Conservation (phyloP, 1,284 basidiomycete genomes). For the Microbotryum silenes-acaulis region DNA sequence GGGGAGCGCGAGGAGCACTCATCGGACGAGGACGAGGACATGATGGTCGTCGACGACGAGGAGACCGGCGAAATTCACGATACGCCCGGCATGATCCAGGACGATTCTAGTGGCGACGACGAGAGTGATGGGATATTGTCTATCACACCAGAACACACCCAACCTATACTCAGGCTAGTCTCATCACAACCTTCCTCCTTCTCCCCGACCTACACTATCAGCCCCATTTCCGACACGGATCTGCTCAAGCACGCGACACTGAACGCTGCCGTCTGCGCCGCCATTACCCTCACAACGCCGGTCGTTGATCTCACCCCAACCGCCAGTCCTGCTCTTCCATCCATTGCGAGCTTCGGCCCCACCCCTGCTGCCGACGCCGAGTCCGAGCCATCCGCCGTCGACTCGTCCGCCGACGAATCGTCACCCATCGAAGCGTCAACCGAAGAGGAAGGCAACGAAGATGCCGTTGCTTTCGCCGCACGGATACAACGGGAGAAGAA, state of each 20-base stretch:
- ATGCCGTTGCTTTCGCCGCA: background rate
- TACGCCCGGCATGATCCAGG: background rate
- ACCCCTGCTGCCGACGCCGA: background rate
- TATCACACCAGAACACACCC: background rate
- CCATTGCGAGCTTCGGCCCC: background rate
- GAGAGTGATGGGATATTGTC: background rate
- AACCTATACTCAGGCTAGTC: background rate
- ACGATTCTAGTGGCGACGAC: conserved; percentile 5
- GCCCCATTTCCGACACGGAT: no score
- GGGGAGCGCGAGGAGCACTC: conserved; percentile 25
- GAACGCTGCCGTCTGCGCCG: no score
- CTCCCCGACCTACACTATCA: no score
- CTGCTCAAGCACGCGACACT: no score
- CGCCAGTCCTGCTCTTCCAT: background rate
- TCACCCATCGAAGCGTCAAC: background rate
- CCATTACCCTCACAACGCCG: no score
- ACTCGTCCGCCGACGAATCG: background rate
- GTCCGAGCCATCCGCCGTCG: background rate
- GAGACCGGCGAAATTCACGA: background rate
- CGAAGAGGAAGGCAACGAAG: conserved; percentile 6
- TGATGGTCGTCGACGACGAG: conserved; percentile 9
- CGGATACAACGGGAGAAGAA: conserved; percentile 3
- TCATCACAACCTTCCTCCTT: no score
- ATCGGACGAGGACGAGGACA: conserved; percentile 3
- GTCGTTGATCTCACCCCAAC: no score